Conservation (phyloP, 2,329 filamentous ascomycete species). For the Chrysoporthe cubensis region DNA sequence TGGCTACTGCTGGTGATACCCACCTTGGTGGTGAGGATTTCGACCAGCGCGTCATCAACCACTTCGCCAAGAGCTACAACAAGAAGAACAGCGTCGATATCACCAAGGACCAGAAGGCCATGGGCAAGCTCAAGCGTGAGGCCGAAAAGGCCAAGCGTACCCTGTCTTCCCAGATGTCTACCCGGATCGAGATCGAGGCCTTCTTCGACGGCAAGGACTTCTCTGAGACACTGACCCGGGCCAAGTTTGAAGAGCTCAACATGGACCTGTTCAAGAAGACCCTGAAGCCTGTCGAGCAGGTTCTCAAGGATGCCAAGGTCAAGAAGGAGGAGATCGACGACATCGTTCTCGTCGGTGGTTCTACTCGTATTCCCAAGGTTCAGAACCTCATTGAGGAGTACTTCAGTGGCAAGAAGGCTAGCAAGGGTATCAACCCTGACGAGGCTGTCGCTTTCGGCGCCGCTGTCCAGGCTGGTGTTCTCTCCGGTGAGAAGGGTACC, state of each 20-base stretch:
- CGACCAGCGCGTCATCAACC: slow-evolving; percentile 94
- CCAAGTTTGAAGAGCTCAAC: slow-evolving; percentile 99
- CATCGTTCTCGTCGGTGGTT: slow-evolving; percentile 97
- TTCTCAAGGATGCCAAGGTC: slow-evolving; percentile 96
- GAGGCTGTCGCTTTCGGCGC: slow-evolving; percentile 98
- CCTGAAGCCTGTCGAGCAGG: slow-evolving; percentile 97
- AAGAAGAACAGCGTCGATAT: slow-evolving; percentile 95
- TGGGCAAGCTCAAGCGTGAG: slow-evolving; percentile 99
- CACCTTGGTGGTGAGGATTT: slow-evolving; percentile 99
- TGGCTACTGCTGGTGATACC: slow-evolving; percentile 94
- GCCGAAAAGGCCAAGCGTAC: slow-evolving; percentile 99
- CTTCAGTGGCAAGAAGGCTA: slow-evolving; percentile 94
- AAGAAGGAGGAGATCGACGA: slow-evolving; percentile 95
- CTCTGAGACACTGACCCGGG: slow-evolving; percentile 95
- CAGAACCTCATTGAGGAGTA: slow-evolving; percentile 92
- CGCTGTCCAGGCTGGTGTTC: slow-evolving; percentile 93
- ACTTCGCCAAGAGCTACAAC: slow-evolving; percentile 98
- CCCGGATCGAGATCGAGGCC: slow-evolving; percentile 93
- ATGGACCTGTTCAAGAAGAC: slow-evolving; percentile 99
- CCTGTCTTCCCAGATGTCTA: slow-evolving; percentile 90
- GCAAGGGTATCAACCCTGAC: slow-evolving; percentile 99
- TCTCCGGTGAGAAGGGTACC: slow-evolving; percentile 84
- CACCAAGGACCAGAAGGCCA: slow-evolving; percentile 93
- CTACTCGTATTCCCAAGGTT: slow-evolving; percentile 98
- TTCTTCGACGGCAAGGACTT: slow-evolving; percentile 98